Percentiles rank a stretch among this genome's conserved stretches.
phyloP scores from a whole-genome alignment of 176 grass and related monocot species.

The Neostapfia colusana region DNA sequence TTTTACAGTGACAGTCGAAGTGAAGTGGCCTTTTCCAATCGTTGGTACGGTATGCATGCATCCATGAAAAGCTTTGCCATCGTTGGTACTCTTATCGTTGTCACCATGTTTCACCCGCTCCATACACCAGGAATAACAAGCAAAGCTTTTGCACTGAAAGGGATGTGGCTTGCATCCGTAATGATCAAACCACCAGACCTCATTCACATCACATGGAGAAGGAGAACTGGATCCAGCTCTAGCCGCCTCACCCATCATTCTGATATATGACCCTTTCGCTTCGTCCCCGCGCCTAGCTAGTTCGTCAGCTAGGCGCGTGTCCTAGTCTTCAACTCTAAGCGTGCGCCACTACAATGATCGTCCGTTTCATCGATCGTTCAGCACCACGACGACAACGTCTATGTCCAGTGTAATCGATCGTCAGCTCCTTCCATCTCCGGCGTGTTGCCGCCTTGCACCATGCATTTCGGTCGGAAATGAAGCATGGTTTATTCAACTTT shows the following conservation, averaged over 20 bases:
- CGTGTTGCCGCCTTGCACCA: constrained; percentile 6
- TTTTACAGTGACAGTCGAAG: no score
- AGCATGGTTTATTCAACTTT: background rate
- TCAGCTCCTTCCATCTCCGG: no score
- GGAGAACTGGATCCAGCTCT: background rate
- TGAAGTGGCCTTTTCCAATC: no score
- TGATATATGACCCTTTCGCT: no score
- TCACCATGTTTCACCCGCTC: constrained; percentile 33
- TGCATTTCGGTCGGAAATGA: background rate
- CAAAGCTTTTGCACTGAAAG: constrained; percentile 45
- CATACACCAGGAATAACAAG: constrained; percentile 30
- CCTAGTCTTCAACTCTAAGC: no score
- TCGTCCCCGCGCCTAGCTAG: no score
- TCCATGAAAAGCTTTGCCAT: background rate
- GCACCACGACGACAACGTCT: background rate
- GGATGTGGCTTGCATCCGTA: constrained; percentile 37
- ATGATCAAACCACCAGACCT: background rate
- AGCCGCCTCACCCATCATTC: background rate
- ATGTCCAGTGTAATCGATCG: background rate
- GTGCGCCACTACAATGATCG: no score
- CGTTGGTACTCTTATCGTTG: constrained; percentile 2
- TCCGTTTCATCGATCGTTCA: background rate
- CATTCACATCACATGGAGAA: background rate
- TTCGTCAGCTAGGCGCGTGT: no score
- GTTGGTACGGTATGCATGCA: no score